These are phyloP conservation scores for Emergomyces pasteurianus DNA, from an alignment of 2,329 filamentous ascomycete genomes.

Conservation along the genomic window DNA sequence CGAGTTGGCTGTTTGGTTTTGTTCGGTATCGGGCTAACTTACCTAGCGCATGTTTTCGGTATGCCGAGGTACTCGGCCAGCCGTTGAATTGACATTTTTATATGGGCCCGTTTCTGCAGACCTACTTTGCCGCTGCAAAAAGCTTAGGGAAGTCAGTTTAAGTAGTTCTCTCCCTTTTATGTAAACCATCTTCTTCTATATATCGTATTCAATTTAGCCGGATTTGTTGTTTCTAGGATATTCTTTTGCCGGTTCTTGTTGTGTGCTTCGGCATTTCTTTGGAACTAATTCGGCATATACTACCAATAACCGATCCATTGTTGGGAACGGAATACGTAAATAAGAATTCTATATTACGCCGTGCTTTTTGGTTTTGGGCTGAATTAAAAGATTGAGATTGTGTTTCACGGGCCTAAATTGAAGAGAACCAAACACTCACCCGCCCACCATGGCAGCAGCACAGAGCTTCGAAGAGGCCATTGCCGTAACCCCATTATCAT, in stretches of 20 bases:
- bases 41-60: neutral
- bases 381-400: neutral
- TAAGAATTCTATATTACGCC: neutral
- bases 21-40: no score
- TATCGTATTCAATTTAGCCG: neutral
- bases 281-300: neutral
- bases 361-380: neutral
- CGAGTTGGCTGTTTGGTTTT: neutral
- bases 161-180: neutral
- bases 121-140: neutral
- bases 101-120: no score
- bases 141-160: neutral
- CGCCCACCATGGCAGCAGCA: neutral
- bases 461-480: slow-evolving; percentile 27
- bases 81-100: no score
- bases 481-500: slow-evolving; percentile 25
- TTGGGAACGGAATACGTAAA: neutral
- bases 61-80: neutral
- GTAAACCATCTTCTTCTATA: neutral
- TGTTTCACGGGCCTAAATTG: neutral
- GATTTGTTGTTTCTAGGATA: neutral
- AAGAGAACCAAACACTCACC: neutral
- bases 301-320: neutral
- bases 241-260: neutral
- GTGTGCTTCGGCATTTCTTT: neutral